Evolutionary conservation across 2,329 filamentous ascomycete species (phyloP).

Genomic region (Cytospora piceae): DNA sequence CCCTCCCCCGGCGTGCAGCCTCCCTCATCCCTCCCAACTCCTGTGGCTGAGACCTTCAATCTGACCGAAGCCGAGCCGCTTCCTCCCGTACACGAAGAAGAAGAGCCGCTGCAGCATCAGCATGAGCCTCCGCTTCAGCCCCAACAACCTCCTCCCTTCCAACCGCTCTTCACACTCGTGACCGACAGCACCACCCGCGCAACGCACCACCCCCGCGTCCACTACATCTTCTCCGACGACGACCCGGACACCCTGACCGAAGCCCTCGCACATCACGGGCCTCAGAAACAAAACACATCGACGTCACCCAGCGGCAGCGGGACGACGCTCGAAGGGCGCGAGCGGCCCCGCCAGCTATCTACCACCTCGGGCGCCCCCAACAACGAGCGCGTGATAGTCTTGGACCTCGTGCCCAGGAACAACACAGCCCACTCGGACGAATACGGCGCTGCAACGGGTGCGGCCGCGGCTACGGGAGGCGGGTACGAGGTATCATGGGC

Average conservation of each 20-base stretch:
- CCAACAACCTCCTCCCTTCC: conserved; percentile 55
- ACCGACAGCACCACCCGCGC: conserved; percentile 74
- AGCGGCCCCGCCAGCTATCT: conserved; percentile 23
- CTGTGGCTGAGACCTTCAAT: not conserved
- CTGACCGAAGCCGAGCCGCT: conserved; percentile 10
- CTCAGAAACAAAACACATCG: not conserved
- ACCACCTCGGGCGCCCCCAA: conserved; percentile 28
- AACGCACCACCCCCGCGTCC: conserved; percentile 81
- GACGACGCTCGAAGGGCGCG: conserved; percentile 37
- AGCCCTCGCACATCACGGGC: conserved; percentile 56
- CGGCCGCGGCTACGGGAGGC: not conserved
- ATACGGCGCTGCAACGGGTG: not conserved
- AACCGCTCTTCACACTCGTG: conserved; percentile 84
- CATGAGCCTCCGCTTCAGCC: conserved; percentile 24
- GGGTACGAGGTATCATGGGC: conserved; percentile 66
- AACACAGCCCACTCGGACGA: not conserved
- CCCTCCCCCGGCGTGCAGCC: conserved; percentile 6
- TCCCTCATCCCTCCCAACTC: not conserved
- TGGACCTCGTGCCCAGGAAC: conserved; percentile 53
- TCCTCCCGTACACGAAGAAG: conserved; percentile 1
- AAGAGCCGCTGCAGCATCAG: conserved; percentile 30
- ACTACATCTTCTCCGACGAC: conserved; percentile 94
- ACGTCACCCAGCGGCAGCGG: conserved; percentile 36
- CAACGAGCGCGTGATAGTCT: conserved; percentile 53
- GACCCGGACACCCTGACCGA: conserved; percentile 76